Evolutionary conservation across 192 early-diverging fungal genomes (phyloP), one percentile per base, ranked within the genome.

Genomic region (Podochytrium sp.): DNA sequence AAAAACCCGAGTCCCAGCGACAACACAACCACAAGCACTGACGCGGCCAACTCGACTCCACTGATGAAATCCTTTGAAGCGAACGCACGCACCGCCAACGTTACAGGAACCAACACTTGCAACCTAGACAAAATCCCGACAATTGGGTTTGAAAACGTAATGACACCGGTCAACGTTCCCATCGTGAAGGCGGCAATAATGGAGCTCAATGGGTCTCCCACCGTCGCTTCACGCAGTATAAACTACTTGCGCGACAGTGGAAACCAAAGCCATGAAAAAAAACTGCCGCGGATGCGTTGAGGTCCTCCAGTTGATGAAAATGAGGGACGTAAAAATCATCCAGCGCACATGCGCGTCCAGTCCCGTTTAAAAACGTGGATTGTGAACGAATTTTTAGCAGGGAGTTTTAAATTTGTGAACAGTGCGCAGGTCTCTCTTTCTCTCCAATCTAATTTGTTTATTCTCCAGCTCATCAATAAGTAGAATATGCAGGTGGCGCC

Each of bases 231-330:
- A 7, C 72, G 35, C 12, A 53, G 39, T 40, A 29, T 49, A 66
- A 6, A 65, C 66, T 27, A 58, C 53, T 16, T 52, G 74, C 18
- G 71, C 79, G 14, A 68, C 40, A 4, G 65, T 59, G 32, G 57
- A 38, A 47, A 78, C 55, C 2, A 80, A 30, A 3, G 72, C 56
- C 79, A 80, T 78, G 16, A 69, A 47, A n/a, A 76, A 73, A 29
- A 79, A 61, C 65, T 80, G 79, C 10, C 73, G 29, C 49, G 73
- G 72, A 49, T 80, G 79, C 20, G 79, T n/a, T n/a, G n/a, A n/a
- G n/a, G n/a, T n/a, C n/a, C n/a, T n/a, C n/a, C n/a, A n/a, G n/a
- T n/a, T 51, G 1, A 66, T 60, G 33, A 80, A 27, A 30, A 64
- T 49, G 27, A 73, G 67, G 14, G 79, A 76, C 40, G 75, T 34